These are phyloP conservation scores for Tubosaeta sp. DNA, from an alignment of 768 basidiomycete genomes.

Conservation along the genomic window DNA sequence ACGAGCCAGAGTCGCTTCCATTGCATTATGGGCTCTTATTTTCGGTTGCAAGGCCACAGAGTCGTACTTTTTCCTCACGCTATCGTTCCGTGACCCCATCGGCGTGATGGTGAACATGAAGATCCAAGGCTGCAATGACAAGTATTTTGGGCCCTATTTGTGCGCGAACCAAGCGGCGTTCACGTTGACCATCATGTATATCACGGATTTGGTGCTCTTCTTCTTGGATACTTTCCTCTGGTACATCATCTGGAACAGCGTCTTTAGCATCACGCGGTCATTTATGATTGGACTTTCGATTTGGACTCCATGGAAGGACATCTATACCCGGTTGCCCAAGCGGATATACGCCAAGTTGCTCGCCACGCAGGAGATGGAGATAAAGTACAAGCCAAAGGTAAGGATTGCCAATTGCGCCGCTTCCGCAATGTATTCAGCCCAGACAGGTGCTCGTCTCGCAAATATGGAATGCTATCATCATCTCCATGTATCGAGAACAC, in stretches of 20 bases:
- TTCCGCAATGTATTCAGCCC: background rate
- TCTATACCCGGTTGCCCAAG: constrained; percentile 93
- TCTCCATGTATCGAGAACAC: constrained; percentile 99
- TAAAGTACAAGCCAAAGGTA: constrained; percentile 99
- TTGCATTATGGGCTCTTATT: constrained; percentile 84
- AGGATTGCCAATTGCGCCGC: constrained; percentile 9
- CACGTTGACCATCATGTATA: constrained; percentile 94
- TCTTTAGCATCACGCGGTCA: constrained; percentile 81
- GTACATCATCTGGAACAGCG: constrained; percentile 99
- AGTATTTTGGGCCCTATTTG: constrained; percentile 75
- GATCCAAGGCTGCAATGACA: constrained; percentile 85
- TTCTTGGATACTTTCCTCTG: constrained; percentile 99
- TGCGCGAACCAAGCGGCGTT: constrained; percentile 95
- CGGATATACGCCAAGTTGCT: constrained; percentile 94
- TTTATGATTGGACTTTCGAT: constrained; percentile 92
- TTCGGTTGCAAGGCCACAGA: constrained; percentile 97
- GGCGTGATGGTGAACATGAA: constrained; percentile 96
- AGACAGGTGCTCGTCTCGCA: constrained; percentile 90
- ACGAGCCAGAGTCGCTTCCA: constrained; percentile 69
- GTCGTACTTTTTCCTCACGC: constrained; percentile 96
- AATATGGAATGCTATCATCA: constrained; percentile 99
- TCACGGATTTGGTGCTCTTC: constrained; percentile 96
- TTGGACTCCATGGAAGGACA: constrained; percentile 99
- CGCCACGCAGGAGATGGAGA: constrained; percentile 92
- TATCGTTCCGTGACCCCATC: constrained; percentile 92